phyloP scores from a whole-genome alignment of 345 rosid species.

The Eucalyptus melliodora region DNA sequence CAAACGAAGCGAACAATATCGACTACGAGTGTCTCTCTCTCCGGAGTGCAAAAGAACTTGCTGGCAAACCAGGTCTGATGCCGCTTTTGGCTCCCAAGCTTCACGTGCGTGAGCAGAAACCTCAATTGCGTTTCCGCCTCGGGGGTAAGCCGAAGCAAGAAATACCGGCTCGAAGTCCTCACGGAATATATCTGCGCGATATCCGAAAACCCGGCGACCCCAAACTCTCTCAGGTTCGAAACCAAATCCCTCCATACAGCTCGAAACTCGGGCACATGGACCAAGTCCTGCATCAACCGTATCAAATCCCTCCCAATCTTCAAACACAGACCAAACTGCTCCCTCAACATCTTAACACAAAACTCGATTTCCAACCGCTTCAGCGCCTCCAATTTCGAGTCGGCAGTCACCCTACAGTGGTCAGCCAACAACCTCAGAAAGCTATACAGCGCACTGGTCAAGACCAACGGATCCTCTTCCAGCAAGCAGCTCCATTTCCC shows the following conservation, averaged over 20 bases:
- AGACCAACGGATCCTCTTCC: constrained; percentile 37
- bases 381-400: constrained; percentile 22
- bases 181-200: constrained; percentile 28
- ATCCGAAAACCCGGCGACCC: constrained; percentile 23
- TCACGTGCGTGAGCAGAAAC: constrained; percentile 66
- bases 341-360: constrained; percentile 72
- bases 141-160: constrained; percentile 46
- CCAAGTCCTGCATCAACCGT: constrained; percentile 60
- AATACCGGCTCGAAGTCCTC: constrained; percentile 65
- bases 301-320: constrained; percentile 71
- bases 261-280: constrained; percentile 55
- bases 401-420: constrained; percentile 37
- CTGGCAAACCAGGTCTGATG: constrained; percentile 68
- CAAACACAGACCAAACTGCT: constrained; percentile 41
- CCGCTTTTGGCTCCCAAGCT: constrained; percentile 61
- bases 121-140: constrained; percentile 67
- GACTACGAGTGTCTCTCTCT: constrained; percentile 41
- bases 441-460: constrained; percentile 52
- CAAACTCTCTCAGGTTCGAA: constrained; percentile 23
- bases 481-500: constrained; percentile 44
- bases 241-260: constrained; percentile 58
- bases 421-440: constrained; percentile 61
- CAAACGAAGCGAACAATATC: constrained; percentile 75
- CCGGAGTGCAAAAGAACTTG: constrained; percentile 44
- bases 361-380: constrained; percentile 49